Evolutionary conservation across 306 rosid species (phyloP).

Genomic region (Medicago lupulina): DNA sequence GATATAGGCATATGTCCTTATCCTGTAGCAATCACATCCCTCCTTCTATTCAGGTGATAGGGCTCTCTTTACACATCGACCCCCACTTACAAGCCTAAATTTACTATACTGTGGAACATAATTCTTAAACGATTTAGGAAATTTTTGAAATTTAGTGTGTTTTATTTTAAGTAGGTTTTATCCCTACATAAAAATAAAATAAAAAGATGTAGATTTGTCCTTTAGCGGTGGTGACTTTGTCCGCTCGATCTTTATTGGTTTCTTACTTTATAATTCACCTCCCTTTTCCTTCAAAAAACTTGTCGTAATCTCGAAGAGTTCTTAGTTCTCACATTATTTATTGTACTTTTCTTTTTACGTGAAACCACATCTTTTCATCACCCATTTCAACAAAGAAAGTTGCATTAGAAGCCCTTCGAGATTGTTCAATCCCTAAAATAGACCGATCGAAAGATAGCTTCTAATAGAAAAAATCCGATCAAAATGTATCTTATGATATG

Average conservation of each 20-base stretch:
- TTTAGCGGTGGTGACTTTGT: not conserved
- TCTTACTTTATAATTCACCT: not conserved
- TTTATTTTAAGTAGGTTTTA: conserved; percentile 6
- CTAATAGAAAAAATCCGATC: too few species aligned
- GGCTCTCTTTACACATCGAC: conserved; percentile 53
- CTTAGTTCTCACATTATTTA: not conserved
- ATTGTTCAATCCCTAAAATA: too few species aligned
- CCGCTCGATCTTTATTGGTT: not conserved
- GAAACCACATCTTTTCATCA: not conserved
- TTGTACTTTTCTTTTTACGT: too few species aligned
- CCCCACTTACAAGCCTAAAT: conserved; percentile 34
- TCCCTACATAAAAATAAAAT: too few species aligned
- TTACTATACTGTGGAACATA: conserved; percentile 1
- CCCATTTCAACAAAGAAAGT: too few species aligned
- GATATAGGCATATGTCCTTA: conserved; percentile 54
- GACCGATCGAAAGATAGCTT: too few species aligned
- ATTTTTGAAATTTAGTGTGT: not conserved
- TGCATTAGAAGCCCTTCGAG: too few species aligned
- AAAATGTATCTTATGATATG: too few species aligned
- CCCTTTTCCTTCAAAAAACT: not conserved
- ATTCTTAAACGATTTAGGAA: not conserved
- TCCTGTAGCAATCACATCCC: conserved; percentile 49
- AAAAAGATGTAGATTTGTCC: not conserved
- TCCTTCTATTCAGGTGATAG: not conserved
- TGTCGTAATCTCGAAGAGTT: not conserved